Conservation (phyloP, 345 rosid species). For the Lepidium sativum region DNA sequence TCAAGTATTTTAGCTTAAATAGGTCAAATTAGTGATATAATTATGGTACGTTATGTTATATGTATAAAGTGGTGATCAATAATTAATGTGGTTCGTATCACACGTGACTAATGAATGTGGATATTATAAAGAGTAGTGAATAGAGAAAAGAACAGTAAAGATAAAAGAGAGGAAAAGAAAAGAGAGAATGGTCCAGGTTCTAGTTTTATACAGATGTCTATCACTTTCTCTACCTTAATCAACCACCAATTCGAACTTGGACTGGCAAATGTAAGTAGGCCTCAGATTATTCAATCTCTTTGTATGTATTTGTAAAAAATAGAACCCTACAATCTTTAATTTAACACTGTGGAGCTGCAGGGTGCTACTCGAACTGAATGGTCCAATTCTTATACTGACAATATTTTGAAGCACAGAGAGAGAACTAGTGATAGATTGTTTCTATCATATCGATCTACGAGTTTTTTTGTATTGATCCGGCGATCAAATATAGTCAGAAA, state of each 20-base stretch:
- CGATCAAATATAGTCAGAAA: neutral
- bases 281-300: neutral
- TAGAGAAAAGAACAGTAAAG: constrained; percentile 15
- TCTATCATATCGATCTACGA: constrained; percentile 15
- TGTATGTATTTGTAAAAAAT: constrained; percentile 4
- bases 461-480: constrained; percentile 12
- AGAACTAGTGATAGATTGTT: constrained; percentile 3
- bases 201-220: constrained; percentile 3
- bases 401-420: neutral
- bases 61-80: neutral
- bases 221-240: constrained; percentile 24
- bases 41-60: too few relatives aligned
- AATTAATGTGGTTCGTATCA: neutral
- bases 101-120: neutral
- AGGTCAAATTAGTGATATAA: too few relatives aligned
- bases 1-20: too few relatives aligned
- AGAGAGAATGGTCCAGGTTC: constrained; percentile 23
- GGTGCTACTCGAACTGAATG: constrained; percentile 12
- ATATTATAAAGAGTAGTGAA: neutral
- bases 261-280: constrained; percentile 10
- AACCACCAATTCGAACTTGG: neutral
- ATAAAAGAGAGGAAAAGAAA: neutral
- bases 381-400: constrained; percentile 12
- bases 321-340: constrained; percentile 11
- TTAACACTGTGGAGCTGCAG: constrained; percentile 21